Conservation (phyloP, 2,329 filamentous ascomycete species). For the Talaromyces sp. region DNA sequence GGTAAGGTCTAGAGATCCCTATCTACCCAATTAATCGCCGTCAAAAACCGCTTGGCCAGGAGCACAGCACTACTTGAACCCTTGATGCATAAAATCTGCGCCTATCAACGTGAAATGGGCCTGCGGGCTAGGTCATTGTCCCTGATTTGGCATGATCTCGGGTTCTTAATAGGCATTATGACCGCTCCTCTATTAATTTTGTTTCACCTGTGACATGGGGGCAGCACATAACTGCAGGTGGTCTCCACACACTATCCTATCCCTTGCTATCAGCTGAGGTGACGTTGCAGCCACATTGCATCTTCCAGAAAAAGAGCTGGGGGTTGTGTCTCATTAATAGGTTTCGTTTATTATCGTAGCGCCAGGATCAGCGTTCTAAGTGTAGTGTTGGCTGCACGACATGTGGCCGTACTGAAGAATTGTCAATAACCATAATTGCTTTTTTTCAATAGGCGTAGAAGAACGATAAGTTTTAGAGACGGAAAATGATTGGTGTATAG, state of each 20-base stretch:
- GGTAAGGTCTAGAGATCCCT: neutral
- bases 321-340: neutral
- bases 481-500: neutral
- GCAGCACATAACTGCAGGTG: neutral
- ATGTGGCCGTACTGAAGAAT: neutral
- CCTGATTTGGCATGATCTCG: neutral
- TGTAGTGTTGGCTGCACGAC: neutral
- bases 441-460: neutral
- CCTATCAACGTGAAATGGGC: neutral
- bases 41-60: no score
- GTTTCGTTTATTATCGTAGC: neutral
- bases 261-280: neutral
- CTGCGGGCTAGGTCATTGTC: neutral
- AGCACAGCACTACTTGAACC: no score
- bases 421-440: neutral
- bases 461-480: neutral
- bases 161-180: neutral
- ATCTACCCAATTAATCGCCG: neutral
- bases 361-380: neutral
- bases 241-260: neutral
- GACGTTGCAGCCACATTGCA: neutral
- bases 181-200: neutral
- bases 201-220: neutral
- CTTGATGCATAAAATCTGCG: neutral
- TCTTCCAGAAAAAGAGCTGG: neutral